phyloP scores from a whole-genome alignment of 352 stramenopile species.

The Phytophthora meadii region DNA sequence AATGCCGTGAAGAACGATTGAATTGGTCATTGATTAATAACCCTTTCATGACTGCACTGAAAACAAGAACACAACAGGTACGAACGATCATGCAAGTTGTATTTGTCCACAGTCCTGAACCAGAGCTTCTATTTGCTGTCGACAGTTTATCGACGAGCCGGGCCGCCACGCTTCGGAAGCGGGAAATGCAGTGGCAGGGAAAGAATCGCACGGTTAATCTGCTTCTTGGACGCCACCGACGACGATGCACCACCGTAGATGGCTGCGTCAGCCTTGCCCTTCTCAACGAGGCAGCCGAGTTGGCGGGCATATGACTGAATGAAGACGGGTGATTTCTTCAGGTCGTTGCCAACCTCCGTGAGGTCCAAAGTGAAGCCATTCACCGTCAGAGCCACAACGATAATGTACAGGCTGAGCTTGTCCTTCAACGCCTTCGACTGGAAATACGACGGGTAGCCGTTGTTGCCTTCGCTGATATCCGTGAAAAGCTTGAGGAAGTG shows the following conservation, averaged over 20 bases:
- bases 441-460: constrained; percentile 69
- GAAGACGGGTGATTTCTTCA: constrained; percentile 64
- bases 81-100: constrained; percentile 21
- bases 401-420: constrained; percentile 80
- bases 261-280: constrained; percentile 68
- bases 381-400: constrained; percentile 77
- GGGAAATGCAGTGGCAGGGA: constrained; percentile 84
- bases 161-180: constrained; percentile 64
- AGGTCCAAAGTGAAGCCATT: constrained; percentile 82
- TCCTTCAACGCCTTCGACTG: constrained; percentile 84
- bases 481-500: constrained; percentile 78
- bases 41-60: no score
- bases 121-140: constrained; percentile 23
- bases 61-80: no score
- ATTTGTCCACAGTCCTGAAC: constrained; percentile 29
- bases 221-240: constrained; percentile 73
- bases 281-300: constrained; percentile 77
- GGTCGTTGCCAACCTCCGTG: constrained; percentile 66
- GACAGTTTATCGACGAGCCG: constrained; percentile 46
- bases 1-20: constrained; percentile 9
- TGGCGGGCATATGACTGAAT: constrained; percentile 74
- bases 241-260: constrained; percentile 50
- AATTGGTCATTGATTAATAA: no score
- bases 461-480: constrained; percentile 59
- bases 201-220: constrained; percentile 69